Evolutionary conservation across 495 filamentous ascomycete species (phyloP).

Genomic region (Aspergillus olivimuriae): DNA sequence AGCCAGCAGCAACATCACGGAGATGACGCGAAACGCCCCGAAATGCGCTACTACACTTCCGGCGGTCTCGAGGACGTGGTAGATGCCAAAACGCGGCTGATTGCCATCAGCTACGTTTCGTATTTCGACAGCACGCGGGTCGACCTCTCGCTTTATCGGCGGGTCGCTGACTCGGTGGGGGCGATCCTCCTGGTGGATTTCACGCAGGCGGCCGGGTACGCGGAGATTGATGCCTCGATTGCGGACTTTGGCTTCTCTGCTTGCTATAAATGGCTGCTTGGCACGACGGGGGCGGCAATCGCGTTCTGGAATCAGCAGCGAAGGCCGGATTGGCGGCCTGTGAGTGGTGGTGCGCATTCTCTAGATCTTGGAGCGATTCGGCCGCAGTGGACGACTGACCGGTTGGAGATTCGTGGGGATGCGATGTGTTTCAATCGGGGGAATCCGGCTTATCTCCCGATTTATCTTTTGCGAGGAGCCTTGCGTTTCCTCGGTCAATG

Average conservation of each 20-base stretch:
- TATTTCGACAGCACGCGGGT: neutral
- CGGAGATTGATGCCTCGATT: constrained; percentile 1
- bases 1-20: neutral
- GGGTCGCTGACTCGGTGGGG: neutral
- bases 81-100: neutral
- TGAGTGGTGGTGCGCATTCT: neutral
- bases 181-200: constrained; percentile 6
- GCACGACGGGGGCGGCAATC: constrained; percentile 1
- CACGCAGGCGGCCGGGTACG: constrained; percentile 5
- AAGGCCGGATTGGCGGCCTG: constrained; percentile 1
- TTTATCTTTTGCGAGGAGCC: constrained; percentile 1
- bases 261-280: constrained; percentile 1
- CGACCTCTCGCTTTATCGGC: constrained; percentile 2
- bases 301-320: constrained; percentile 4
- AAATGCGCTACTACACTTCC: neutral
- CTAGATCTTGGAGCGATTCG: neutral
- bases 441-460: constrained; percentile 1
- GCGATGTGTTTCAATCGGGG: constrained; percentile 1
- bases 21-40: neutral
- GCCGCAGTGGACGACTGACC: neutral
- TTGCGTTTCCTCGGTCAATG: constrained; percentile 1
- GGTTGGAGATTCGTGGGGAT: neutral
- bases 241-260: constrained; percentile 5
- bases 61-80: neutral
- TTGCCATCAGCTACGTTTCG: constrained; percentile 7